Evolutionary conservation across 2,329 filamentous ascomycete species (phyloP).

Genomic region (Phialocephala subalpina): DNA sequence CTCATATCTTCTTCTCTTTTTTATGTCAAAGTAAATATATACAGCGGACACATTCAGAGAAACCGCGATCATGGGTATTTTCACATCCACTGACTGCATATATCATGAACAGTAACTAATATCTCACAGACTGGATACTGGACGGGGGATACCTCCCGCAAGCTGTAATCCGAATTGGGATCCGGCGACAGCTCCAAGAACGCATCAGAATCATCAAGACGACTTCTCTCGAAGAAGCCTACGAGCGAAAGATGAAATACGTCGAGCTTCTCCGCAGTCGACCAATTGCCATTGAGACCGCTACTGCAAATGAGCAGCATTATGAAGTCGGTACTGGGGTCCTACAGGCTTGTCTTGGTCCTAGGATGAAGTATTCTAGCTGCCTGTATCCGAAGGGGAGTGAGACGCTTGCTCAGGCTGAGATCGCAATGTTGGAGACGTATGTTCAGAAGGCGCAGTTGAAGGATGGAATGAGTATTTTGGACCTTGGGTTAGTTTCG

Average conservation of each 20-base stretch:
- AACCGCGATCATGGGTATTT: slow-evolving; percentile 37
- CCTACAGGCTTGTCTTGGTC: slow-evolving; percentile 66
- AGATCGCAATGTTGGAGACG: slow-evolving; percentile 69
- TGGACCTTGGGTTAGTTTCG: slow-evolving; percentile 39
- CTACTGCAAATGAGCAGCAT: slow-evolving; percentile 72
- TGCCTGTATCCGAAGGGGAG: slow-evolving; percentile 69
- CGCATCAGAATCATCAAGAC: slow-evolving; percentile 63
- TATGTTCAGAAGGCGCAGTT: slow-evolving; percentile 65
- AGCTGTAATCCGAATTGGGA: slow-evolving; percentile 68
- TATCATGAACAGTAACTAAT: slow-evolving; percentile 22
- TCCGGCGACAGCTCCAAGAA: slow-evolving; percentile 70
- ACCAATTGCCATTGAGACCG: slow-evolving; percentile 74
- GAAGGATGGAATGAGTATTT: slow-evolving; percentile 44
- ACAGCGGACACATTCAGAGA: not conserved
- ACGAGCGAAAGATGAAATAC: slow-evolving; percentile 69
- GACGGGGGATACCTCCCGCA: slow-evolving; percentile 73
- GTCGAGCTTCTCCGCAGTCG: slow-evolving; percentile 63
- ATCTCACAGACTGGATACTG: slow-evolving; percentile 60
- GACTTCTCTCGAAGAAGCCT: slow-evolving; percentile 59
- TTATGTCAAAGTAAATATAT: not conserved
- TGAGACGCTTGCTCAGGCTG: slow-evolving; percentile 71
- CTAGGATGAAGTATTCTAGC: slow-evolving; percentile 76
- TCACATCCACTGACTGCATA: not conserved
- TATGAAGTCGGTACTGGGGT: slow-evolving; percentile 76
- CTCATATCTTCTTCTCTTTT: not conserved